Percentiles rank a stretch among this genome's conserved stretches.
Evolutionary conservation across 306 rosid genomes (phyloP).

Genomic region (Abrus precatorius): DNA sequence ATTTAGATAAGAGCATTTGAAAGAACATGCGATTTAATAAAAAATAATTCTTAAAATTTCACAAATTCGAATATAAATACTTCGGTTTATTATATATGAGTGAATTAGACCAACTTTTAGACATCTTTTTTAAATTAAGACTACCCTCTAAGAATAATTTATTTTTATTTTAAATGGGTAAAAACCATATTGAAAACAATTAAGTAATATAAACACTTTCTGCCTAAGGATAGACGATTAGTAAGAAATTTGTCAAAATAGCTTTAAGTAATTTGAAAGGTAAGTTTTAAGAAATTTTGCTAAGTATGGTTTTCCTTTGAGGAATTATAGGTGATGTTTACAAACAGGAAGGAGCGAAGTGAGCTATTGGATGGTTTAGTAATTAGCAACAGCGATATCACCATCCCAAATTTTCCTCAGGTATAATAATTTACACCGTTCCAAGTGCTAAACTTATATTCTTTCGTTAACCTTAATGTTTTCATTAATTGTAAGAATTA

Average conservation of each 20-base stretch:
- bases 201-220: no score
- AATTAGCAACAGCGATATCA: slow-evolving; percentile 60
- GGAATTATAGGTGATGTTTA: slow-evolving; percentile 80
- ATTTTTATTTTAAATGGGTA: no score
- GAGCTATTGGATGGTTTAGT: slow-evolving; percentile 81
- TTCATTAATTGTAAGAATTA: background rate
- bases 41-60: no score
- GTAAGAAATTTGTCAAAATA: background rate
- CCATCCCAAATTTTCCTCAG: slow-evolving; percentile 72
- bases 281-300: background rate
- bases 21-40: no score
- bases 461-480: background rate
- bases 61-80: no score
- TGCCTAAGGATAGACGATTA: background rate
- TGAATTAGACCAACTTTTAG: no score
- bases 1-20: no score
- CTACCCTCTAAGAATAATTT: no score
- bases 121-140: no score
- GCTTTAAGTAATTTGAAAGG: background rate
- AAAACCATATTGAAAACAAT: no score
- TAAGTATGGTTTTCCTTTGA: background rate
- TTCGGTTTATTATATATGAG: no score
- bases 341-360: slow-evolving; percentile 79
- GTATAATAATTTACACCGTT: slow-evolving; percentile 44
- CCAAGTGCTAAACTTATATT: background rate